These are phyloP conservation scores for Jaltomata sinuosa DNA, from an alignment of 257 asterid species.

Conservation along the genomic window DNA sequence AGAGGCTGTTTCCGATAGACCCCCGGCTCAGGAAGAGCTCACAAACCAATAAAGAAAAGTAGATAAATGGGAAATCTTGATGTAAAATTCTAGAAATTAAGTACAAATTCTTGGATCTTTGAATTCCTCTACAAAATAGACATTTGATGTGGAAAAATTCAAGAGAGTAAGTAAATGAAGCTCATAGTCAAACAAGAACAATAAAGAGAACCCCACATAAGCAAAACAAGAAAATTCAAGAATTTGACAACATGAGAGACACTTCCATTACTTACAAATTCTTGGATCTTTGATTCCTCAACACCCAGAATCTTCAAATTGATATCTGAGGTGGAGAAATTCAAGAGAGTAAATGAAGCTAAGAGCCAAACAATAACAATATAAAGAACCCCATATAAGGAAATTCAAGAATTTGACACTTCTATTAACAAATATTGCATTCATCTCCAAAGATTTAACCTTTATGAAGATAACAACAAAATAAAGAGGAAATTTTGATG, in stretches of 20 bases:
- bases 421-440: no score
- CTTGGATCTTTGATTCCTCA: neutral
- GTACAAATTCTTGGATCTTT: neutral
- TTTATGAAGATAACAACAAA: neutral
- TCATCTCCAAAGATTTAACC: neutral
- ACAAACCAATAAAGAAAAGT: neutral
- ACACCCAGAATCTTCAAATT: neutral
- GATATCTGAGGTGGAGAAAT: neutral
- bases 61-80: neutral
- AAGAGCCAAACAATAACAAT: neutral
- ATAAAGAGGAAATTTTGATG: neutral
- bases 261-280: neutral
- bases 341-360: neutral
- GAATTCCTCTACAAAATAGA: neutral
- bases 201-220: neutral
- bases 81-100: neutral
- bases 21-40: no score
- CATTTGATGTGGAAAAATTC: neutral
- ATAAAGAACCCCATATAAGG: neutral
- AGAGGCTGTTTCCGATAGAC: no score
- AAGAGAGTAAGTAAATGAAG: neutral
- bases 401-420: neutral
- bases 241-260: neutral
- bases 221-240: neutral
- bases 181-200: neutral